Evolutionary conservation across 495 filamentous ascomycete genomes (phyloP).

Genomic region (Penicillium canescens): DNA sequence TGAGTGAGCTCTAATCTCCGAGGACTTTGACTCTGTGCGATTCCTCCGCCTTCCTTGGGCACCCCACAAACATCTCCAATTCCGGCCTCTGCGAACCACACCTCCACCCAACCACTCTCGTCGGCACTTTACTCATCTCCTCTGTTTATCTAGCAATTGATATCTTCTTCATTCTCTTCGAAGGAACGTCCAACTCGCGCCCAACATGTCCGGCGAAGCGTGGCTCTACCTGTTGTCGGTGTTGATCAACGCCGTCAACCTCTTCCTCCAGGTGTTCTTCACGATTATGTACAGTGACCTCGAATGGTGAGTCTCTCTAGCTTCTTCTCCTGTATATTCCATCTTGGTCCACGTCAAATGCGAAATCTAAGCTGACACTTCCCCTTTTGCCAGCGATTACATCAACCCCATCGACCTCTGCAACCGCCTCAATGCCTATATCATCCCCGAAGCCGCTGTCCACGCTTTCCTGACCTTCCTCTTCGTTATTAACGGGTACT

Average conservation of each 20-base stretch:
- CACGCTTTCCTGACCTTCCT: conserved; percentile 92
- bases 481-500: conserved; percentile 99
- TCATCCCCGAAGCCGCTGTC: conserved; percentile 96
- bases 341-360: background rate
- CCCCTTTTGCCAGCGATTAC: conserved; percentile 72
- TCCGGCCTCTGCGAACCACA: conserved; percentile 20
- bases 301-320: conserved; percentile 74
- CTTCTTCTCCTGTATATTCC: background rate
- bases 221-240: conserved; percentile 99
- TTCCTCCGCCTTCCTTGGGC: conserved; percentile 22
- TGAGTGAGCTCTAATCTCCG: conserved; percentile 16
- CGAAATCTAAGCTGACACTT: conserved; percentile 18
- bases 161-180: background rate
- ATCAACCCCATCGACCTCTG: conserved; percentile 99
- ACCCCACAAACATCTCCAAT: conserved; percentile 34
- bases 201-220: conserved; percentile 96
- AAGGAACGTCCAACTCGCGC: conserved; percentile 13
- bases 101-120: conserved; percentile 5
- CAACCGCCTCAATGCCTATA: conserved; percentile 99
- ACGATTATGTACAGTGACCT: conserved; percentile 99
- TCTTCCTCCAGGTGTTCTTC: conserved; percentile 99
- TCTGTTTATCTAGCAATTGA: conserved; percentile 11
- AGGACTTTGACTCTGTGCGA: conserved; percentile 18
- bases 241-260: conserved; percentile 99
- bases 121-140: conserved; percentile 10